Evolutionary conservation across 106 monocot genomes (phyloP).

Genomic region (Posidonia australis): DNA sequence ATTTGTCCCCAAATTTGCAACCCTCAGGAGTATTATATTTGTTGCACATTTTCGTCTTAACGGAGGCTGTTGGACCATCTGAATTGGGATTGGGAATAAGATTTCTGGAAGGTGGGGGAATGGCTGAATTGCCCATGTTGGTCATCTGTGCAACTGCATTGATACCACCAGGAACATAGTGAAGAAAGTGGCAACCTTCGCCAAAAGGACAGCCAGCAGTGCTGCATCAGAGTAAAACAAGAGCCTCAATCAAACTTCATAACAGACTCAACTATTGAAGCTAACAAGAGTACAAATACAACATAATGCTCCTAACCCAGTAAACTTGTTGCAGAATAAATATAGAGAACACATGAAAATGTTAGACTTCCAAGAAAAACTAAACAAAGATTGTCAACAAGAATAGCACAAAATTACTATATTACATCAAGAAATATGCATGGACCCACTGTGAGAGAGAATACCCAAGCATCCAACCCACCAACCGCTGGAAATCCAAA

Average conservation of each 20-base stretch:
- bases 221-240: conserved; percentile 7
- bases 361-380: too few relatives aligned
- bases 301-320: too few relatives aligned
- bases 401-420: too few relatives aligned
- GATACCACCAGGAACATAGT: conserved; percentile 28
- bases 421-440: too few relatives aligned
- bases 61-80: conserved; percentile 5
- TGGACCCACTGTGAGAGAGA: too few relatives aligned
- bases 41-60: conserved; percentile 27
- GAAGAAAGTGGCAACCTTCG: conserved; percentile 26
- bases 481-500: too few relatives aligned
- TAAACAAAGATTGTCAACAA: too few relatives aligned
- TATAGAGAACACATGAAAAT: too few relatives aligned
- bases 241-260: neutral
- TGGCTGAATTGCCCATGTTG: conserved; percentile 5
- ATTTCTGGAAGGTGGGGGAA: conserved; percentile 5
- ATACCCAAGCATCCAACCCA: too few relatives aligned
- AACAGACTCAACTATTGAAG: neutral
- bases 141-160: conserved; percentile 20
- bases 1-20: conserved; percentile 29
- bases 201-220: conserved; percentile 27
- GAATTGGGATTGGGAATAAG: neutral
- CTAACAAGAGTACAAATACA: too few relatives aligned
- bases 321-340: too few relatives aligned
- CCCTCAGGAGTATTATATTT: conserved; percentile 19